Evolutionary conservation across 2,329 filamentous ascomycete genomes (phyloP).

Genomic region (Colletotrichum sp.): DNA sequence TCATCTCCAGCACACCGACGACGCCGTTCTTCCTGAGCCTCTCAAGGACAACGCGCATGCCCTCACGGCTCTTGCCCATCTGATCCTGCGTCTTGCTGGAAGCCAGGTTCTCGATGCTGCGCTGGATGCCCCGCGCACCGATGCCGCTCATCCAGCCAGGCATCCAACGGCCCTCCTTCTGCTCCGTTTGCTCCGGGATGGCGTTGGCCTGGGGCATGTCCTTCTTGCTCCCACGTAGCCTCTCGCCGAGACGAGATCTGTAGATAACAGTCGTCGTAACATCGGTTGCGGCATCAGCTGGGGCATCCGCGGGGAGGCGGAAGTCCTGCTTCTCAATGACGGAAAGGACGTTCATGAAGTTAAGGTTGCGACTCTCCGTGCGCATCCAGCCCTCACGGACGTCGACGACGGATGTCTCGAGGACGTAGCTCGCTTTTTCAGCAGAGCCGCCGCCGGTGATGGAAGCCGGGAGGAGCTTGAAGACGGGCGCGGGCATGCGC

Average conservation of each 20-base stretch:
- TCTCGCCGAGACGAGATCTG: slow-evolving; percentile 74
- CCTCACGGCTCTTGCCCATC: slow-evolving; percentile 80
- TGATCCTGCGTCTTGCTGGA: slow-evolving; percentile 79
- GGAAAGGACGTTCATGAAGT: slow-evolving; percentile 80
- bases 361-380: slow-evolving; percentile 80
- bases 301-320: slow-evolving; percentile 43
- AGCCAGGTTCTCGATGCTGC: slow-evolving; percentile 80
- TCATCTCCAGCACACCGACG: slow-evolving; percentile 62
- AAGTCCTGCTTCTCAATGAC: slow-evolving; percentile 81
- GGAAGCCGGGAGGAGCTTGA: slow-evolving; percentile 76
- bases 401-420: slow-evolving; percentile 81
- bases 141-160: slow-evolving; percentile 60
- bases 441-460: slow-evolving; percentile 65
- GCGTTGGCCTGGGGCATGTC: slow-evolving; percentile 40
- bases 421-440: slow-evolving; percentile 78
- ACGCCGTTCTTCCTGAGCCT: slow-evolving; percentile 65
- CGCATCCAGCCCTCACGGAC: slow-evolving; percentile 83
- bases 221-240: slow-evolving; percentile 58
- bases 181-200: slow-evolving; percentile 42
- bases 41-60: slow-evolving; percentile 83
- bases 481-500: slow-evolving; percentile 74
- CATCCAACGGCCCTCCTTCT: slow-evolving; percentile 53
- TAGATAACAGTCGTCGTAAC: slow-evolving; percentile 79
- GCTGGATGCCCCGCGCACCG: slow-evolving; percentile 75
- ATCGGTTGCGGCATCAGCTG: slow-evolving; percentile 54